Base-by-base conservation (phyloP, 768 basidiomycete species). In the Lentinula detonsa region DNA sequence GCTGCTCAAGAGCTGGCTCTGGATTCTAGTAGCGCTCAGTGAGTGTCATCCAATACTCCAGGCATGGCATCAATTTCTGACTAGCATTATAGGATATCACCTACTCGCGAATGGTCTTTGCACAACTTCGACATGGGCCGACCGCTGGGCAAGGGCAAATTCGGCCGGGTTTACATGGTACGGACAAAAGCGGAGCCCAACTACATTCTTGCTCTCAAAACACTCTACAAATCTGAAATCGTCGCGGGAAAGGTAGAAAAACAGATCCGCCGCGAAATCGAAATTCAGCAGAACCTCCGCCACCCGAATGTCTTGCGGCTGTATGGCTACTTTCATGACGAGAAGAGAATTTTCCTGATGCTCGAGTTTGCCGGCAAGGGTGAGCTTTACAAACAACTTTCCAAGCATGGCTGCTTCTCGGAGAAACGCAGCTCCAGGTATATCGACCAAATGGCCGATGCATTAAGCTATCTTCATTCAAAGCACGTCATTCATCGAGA, bases 401-500 rank as follows among this genome's bases (percentile, higher is more conserved):
- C 85, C 67, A 93, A 93, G 72, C 78, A 85, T 56, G 91, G 93
- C 11, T 81, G 81, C 64, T 99, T 98, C 77, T 85, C 87, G 16
- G 97, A 98, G 78, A 87, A 87, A 69, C 80, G 94, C 34, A 91
- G 89, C 67, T 83, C 91, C 15, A 76, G 94, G 71, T 99, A 99
- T 72, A 89, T 98, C 66, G 90, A 93, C 69, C 97, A 98, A 71
- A 98, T 99, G 96, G 91, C 95, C 9, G 96, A 98, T 72, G 97
- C 96, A 3, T 76, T 99, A 49, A 78, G 78, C 10, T 99, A 99
- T 71, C 81, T 98, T 16, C 97, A 99, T 70, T 77, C 80, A 57
- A 99, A 98, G 70, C 95, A 98, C 69, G 95, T 99, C 69, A 99
- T 98, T 55, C 97, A 99, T 72, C 86, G 97, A 35, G 97, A 99